Percentiles rank a stretch among this genome's conserved stretches.
Evolutionary conservation across 2,329 filamentous ascomycete species (phyloP).

Genomic region (Diplodia scrobiculata): DNA sequence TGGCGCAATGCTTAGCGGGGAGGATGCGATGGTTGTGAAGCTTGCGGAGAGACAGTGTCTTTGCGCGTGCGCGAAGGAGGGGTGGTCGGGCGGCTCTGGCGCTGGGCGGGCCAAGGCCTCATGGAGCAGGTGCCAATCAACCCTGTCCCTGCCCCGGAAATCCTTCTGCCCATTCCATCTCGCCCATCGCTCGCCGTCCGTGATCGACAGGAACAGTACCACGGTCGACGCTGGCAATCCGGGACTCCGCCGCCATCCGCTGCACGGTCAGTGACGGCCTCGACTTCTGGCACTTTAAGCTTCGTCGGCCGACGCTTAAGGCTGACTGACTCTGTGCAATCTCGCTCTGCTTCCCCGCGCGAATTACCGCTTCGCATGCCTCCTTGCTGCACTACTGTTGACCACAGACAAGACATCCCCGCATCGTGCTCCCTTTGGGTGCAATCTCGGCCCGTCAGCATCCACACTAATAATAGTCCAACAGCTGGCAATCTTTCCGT

Average conservation of each 20-base stretch:
- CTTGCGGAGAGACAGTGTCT: neutral
- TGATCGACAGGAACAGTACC: conserved; percentile 21
- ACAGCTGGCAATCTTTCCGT: neutral
- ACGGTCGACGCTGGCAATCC: neutral
- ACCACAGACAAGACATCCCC: neutral
- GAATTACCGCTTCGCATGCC: neutral
- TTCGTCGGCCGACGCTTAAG: conserved; percentile 11
- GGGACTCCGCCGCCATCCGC: neutral
- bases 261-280: neutral
- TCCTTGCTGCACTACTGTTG: neutral
- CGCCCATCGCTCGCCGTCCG: neutral
- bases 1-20: neutral
- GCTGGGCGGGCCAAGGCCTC: neutral
- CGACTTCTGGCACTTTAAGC: neutral
- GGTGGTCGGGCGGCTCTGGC: conserved; percentile 4
- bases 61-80: neutral
- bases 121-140: neutral
- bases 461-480: neutral
- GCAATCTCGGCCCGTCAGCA: neutral
- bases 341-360: neutral
- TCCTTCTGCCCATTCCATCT: neutral
- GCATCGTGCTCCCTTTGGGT: neutral
- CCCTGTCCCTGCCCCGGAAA: neutral
- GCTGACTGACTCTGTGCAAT: conserved; percentile 2
- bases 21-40: neutral